phyloP scores from a whole-genome alignment of 345 rosid genomes.

The Citrus medica region DNA sequence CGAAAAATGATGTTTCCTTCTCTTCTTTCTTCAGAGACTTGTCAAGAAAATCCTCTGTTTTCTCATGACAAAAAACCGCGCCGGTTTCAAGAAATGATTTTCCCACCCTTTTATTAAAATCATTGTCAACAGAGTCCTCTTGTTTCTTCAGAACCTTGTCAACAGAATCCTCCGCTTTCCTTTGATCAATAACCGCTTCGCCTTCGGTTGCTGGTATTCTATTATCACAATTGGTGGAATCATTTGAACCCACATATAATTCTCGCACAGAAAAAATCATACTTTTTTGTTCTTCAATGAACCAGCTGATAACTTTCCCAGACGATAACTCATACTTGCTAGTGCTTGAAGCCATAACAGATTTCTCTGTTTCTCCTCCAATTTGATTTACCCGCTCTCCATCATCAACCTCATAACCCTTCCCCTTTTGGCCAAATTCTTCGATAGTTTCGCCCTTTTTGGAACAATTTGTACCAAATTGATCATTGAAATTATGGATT shows the following conservation, averaged over 20 bases:
- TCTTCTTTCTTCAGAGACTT: not conserved
- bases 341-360: conserved; percentile 17
- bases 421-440: conserved; percentile 1
- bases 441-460: conserved; percentile 1
- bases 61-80: not conserved
- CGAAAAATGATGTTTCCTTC: not conserved
- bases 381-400: conserved; percentile 5
- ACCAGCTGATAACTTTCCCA: conserved; percentile 36
- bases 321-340: conserved; percentile 41
- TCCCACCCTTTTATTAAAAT: conserved; percentile 2
- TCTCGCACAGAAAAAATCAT: conserved; percentile 41
- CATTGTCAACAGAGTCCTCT: not conserved
- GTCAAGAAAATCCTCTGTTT: not conserved
- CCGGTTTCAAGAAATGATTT: not conserved
- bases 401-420: not conserved
- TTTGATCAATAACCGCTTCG: not conserved
- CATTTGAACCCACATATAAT: conserved; percentile 5
- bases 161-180: conserved; percentile 16
- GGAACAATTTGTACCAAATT: conserved; percentile 12
- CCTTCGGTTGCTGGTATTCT: not conserved
- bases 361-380: conserved; percentile 16
- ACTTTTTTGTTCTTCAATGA: conserved; percentile 47
- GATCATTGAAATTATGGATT: conserved; percentile 15
- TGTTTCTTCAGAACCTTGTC: conserved; percentile 9
- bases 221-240: not conserved